Base-by-base conservation (phyloP, 345 rosid genomes). In the Citrus sp. region DNA sequence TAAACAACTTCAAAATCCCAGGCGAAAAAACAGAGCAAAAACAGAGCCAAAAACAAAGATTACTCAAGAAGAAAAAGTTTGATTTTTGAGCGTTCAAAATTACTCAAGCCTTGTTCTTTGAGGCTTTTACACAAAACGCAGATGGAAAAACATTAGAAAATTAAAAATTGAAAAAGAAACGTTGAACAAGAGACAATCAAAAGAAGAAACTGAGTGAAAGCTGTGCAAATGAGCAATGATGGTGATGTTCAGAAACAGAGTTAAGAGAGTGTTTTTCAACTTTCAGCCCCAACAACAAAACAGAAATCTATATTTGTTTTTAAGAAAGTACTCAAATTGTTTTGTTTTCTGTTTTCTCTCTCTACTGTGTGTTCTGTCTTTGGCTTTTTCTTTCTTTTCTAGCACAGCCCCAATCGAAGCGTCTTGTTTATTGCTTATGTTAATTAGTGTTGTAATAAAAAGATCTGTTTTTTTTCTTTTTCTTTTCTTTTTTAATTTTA, bases 201-300 rank as follows among this genome's bases (percentile, higher is more conserved):
- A 65, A 7, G 34, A 30, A 54, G 71, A 61, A 77, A 77, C 78
- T 24, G 62, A 79, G 73, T 77, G 65, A 77, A 78, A 79, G 79
- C 80, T 79, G 80, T 75, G 67, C 68, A 67, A 81, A 78, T 74
- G 75, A 79, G 77, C 85, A 81, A 85, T 81, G 87, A 87, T 83
- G 80, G 86, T 66, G 88, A 86, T 82, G 67, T 83, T 37, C 80
- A 81, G 79, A 75, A 71, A 66, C 74, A 42, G 77, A 83, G 3
- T 56, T n/a, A 14, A 38, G 56, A n/a, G 75, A 59, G 32, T 24
- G 42, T 34, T 58, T 72, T 72, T 68, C 80, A 63, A 79, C 76
- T 55, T 76, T 60, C 65, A 74, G 68, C 73, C 49, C 49, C 13
- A 70, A 76, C 68, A 77, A 75, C 73, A 64, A 77, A 80, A 79